phyloP scores from a whole-genome alignment of 2,329 filamentous ascomycete species.

The Zasmidium angulare region DNA sequence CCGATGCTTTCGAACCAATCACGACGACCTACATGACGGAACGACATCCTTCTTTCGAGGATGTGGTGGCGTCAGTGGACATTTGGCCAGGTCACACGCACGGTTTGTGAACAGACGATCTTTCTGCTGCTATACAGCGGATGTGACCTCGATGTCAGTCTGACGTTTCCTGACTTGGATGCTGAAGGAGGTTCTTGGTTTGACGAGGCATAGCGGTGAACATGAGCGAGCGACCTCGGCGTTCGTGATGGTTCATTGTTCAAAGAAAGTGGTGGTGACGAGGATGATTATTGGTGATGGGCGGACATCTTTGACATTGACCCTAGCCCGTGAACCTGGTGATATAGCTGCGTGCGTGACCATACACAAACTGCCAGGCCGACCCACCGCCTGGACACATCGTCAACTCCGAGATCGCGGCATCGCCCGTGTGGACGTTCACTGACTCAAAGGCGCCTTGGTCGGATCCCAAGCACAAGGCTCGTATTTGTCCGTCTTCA shows the following conservation, averaged over 20 bases:
- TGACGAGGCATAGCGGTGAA: background rate
- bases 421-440: background rate
- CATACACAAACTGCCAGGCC: constrained; percentile 16
- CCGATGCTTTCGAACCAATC: constrained; percentile 1
- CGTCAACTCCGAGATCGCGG: constrained; percentile 4
- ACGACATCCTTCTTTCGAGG: background rate
- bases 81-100: constrained; percentile 4
- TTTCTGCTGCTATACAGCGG: background rate
- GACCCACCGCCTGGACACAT: constrained; percentile 15
- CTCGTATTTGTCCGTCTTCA: constrained; percentile 57
- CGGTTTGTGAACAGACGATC: constrained; percentile 5
- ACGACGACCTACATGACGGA: background rate
- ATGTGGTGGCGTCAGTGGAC: constrained; percentile 5
- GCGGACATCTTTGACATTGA: background rate
- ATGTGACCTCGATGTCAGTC: constrained; percentile 8
- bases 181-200: too few relatives aligned
- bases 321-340: constrained; percentile 1
- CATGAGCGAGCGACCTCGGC: background rate
- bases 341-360: constrained; percentile 16
- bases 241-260: background rate
- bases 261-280: background rate
- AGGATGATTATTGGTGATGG: background rate
- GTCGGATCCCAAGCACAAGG: constrained; percentile 62
- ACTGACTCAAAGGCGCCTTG: constrained; percentile 27
- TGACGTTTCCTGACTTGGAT: too few relatives aligned